These are phyloP conservation scores for Botrytis byssoidea DNA, from an alignment of 2,329 filamentous ascomycete species.

Conservation along the genomic window DNA sequence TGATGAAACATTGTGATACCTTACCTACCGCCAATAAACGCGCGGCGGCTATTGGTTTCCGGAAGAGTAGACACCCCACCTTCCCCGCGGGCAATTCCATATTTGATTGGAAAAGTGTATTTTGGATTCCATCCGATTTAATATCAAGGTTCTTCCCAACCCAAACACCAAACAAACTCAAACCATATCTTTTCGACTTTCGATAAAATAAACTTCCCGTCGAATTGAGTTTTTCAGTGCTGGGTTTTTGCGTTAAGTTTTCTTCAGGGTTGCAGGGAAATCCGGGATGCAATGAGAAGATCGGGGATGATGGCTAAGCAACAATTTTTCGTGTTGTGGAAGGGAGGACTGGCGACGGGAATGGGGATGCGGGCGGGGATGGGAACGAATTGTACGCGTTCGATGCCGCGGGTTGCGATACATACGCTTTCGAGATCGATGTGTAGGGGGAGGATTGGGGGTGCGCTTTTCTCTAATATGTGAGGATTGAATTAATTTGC, in stretches of 20 bases:
- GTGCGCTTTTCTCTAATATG: constrained; percentile 1
- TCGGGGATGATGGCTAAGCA: not conserved
- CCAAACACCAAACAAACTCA: not conserved
- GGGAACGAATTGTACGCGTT: not conserved
- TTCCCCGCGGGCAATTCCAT: not conserved
- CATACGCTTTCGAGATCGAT: not conserved
- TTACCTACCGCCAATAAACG: not conserved
- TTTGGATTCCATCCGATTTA: not conserved
- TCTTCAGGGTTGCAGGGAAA: not conserved
- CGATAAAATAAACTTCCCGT: not conserved
- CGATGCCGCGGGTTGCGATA: not conserved
- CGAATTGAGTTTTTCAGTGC: not conserved
- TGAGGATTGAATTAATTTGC: not conserved
- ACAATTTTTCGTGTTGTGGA: not conserved
- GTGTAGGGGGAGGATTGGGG: not conserved
- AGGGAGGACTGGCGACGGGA: not conserved
- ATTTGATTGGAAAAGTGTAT: not conserved
- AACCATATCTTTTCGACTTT: not conserved
- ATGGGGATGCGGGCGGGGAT: not conserved
- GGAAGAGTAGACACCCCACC: not conserved
- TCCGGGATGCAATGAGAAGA: not conserved
- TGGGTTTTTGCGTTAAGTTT: not conserved
- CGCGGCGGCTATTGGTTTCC: constrained; percentile 5
- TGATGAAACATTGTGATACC: not conserved
- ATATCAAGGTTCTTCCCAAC: not conserved